Evolutionary conservation across 2,329 filamentous ascomycete genomes (phyloP).

Genomic region (Neurospora sp.): DNA sequence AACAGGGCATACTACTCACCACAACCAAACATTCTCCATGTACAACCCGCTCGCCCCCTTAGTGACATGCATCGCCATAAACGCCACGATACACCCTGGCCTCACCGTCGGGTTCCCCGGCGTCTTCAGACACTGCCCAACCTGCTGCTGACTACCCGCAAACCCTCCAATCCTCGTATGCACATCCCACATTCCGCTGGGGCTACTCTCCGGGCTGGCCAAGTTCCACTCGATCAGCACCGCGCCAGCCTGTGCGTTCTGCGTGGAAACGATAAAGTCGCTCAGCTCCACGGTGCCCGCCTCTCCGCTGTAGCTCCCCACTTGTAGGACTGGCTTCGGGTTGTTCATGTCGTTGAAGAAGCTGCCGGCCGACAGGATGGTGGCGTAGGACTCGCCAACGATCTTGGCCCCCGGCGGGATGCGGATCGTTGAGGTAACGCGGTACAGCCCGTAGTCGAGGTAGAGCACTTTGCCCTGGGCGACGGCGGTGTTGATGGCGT

Average conservation of each 20-base stretch:
- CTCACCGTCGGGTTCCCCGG: conserved; percentile 21
- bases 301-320: conserved; percentile 48
- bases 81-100: conserved; percentile 26
- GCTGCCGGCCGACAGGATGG: conserved; percentile 44
- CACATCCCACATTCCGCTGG: conserved; percentile 59
- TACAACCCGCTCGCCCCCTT: conserved; percentile 25
- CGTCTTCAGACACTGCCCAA: conserved; percentile 54
- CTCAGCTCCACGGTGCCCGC: conserved; percentile 57
- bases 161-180: conserved; percentile 67
- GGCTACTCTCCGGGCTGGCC: conserved; percentile 27
- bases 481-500: conserved; percentile 41
- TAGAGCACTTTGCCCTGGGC: conserved; percentile 40
- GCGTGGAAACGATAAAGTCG: conserved; percentile 62
- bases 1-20: conserved; percentile 8
- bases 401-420: conserved; percentile 39
- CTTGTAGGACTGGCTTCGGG: conserved; percentile 54
- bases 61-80: conserved; percentile 34
- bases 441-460: conserved; percentile 48
- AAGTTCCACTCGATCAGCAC: conserved; percentile 66
- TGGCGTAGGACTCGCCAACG: conserved; percentile 46
- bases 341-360: conserved; percentile 48
- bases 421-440: conserved; percentile 35
- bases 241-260: conserved; percentile 56
- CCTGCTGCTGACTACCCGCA: conserved; percentile 56
- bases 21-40: conserved; percentile 40